A percentile compares a stretch with the other conserved stretches of the same genome.
Conservation (phyloP, 73 alveolate species). For the Tetrahymena malaccensis region DNA sequence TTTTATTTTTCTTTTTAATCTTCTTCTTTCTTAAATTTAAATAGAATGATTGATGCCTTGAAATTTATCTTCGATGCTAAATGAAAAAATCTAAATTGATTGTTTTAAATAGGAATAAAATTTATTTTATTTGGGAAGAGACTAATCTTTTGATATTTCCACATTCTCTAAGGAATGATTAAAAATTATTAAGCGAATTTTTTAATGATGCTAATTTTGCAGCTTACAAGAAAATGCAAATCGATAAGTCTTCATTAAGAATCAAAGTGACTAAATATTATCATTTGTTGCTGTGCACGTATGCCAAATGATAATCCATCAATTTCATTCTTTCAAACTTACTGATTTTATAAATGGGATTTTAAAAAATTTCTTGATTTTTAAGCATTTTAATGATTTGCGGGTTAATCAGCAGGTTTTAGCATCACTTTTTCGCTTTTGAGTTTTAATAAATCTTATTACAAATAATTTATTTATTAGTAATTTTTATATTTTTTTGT, state of each 20-base stretch:
- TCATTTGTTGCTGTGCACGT: neutral
- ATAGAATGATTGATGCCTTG: neutral
- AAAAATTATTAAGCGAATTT: neutral
- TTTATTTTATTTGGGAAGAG: neutral
- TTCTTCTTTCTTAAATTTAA: too few relatives aligned
- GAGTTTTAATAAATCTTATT: neutral
- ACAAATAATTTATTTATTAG: neutral
- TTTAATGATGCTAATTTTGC: neutral
- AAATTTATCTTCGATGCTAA: neutral
- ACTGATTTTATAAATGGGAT: neutral
- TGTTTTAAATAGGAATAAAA: neutral
- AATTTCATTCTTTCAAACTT: neutral
- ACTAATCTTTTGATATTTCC: neutral
- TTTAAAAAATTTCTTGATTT: neutral
- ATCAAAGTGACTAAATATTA: neutral
- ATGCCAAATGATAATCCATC: neutral
- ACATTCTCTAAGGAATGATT: neutral
- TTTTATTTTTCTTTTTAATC: neutral
- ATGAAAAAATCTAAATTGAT: neutral
- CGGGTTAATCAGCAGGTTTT: neutral
- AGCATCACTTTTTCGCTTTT: neutral
- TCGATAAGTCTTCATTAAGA: neutral
- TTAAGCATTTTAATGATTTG: neutral
- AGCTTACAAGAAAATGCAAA: neutral
- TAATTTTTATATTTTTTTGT: neutral